Base-by-base conservation (phyloP, 805 yeast genomes). In the Kodamaea fukazawae region DNA sequence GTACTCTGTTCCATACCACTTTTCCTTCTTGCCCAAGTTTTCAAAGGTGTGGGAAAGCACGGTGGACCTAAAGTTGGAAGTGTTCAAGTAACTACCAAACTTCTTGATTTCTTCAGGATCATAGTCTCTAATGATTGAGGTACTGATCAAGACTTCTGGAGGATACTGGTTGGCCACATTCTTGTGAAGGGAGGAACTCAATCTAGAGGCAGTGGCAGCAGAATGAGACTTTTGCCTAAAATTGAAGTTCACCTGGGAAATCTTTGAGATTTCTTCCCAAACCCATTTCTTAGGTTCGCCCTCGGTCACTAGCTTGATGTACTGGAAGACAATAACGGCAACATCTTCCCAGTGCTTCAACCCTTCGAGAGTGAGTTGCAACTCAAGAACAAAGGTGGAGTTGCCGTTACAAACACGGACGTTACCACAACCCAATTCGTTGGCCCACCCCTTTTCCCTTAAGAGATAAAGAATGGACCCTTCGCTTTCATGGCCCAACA, bases 1-100 rank as follows among this genome's bases (percentile, higher is more conserved):
- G 57, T 88, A 86, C 49, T 85, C 84, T 0, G 97, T 88, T 3
- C 95, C 96, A 56, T 93, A 91, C 96, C 96, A 91, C 53, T 78
- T 71, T 58, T 91, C 99, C 14, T 55, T 68, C 11, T 62, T 47
- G 40, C 71, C 65, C 34, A 76, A 62, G 1, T 51, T 63, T 2
- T 73, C 73, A 3, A 79, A 72, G 5, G 71, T 71, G 38, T 70
- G 47, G 58, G 76, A 60, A 67, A 81, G 22, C 76, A 90, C 56
- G 32, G 72, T 63, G 4, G 78, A 66, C 44, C 87, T 73, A 50
- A 84, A 75, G 48, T 86, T 88, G 15, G 73, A 67, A 0, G 81
- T 73, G 29, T 55, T 72, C 40, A 91, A 67, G 41, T 67, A 66
- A 1, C 61, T 48, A 10, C 75, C 73, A 46, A 75, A 78, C 10